Conservation (phyloP, 2,329 filamentous ascomycete genomes). For the Nectriaceae sp. region DNA sequence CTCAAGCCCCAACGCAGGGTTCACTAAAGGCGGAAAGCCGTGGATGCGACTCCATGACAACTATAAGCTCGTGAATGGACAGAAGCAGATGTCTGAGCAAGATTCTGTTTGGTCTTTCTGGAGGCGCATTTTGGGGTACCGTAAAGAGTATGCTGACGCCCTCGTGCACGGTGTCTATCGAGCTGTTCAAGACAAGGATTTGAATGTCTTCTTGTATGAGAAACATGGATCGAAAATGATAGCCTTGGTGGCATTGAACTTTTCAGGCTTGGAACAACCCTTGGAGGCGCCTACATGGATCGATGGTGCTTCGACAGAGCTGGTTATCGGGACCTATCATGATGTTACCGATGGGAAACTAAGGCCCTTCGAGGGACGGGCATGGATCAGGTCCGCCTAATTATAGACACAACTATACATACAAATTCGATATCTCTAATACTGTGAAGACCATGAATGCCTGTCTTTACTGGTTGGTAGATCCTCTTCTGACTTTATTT, state of each 20-base stretch:
- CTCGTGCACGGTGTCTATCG: neutral
- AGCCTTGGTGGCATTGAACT: neutral
- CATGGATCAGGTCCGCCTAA: neutral
- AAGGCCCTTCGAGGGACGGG: neutral
- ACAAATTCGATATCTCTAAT: no score
- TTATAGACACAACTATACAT: no score
- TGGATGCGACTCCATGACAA: conserved; percentile 23
- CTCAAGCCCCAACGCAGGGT: conserved; percentile 14
- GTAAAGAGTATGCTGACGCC: neutral
- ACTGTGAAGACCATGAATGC: no score
- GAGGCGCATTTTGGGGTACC: neutral
- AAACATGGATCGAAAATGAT: neutral
- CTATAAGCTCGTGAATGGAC: conserved; percentile 3
- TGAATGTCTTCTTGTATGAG: neutral
- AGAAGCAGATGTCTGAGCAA: neutral
- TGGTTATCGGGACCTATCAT: neutral
- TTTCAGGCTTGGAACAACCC: neutral
- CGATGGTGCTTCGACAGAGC: neutral
- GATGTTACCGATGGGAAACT: neutral
- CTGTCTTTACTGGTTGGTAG: no score
- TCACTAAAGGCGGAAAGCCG: conserved; percentile 9
- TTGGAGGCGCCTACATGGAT: neutral
- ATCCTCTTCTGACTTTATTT: no score
- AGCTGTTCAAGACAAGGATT: neutral
- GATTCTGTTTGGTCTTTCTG: neutral